phyloP scores from a whole-genome alignment of 177 flowering plant species.

The Vitis hybrid region DNA sequence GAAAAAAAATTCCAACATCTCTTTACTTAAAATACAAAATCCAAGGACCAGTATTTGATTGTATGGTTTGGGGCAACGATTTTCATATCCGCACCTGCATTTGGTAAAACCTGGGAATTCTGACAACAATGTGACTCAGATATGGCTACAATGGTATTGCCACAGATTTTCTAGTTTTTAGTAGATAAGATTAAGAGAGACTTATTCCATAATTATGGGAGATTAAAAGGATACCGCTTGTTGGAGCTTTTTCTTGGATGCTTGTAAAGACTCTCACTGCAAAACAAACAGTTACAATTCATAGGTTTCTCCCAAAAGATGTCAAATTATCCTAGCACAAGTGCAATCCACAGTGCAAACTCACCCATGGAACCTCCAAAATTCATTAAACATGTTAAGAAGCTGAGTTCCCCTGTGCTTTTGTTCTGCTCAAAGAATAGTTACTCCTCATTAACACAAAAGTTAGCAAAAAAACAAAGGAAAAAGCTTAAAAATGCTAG shows the following conservation, averaged over 20 bases:
- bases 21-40: too few species aligned
- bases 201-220: background rate
- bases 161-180: background rate
- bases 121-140: too few species aligned
- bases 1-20: too few species aligned
- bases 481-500: too few species aligned
- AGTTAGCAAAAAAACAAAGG: background rate
- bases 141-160: too few species aligned
- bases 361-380: constrained; percentile 85
- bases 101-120: too few species aligned
- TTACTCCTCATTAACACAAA: background rate
- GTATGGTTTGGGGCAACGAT: too few species aligned
- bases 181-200: background rate
- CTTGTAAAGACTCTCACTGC: constrained; percentile 96
- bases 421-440: constrained; percentile 61
- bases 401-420: constrained; percentile 96
- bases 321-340: background rate
- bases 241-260: constrained; percentile 91
- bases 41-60: too few species aligned
- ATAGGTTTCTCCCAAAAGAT: background rate
- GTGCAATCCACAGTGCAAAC: constrained; percentile 16
- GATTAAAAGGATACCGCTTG: constrained; percentile 71
- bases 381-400: constrained; percentile 88
- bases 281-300: constrained; percentile 15
- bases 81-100: too few species aligned